Base-by-base conservation (phyloP, 768 basidiomycete species). In the Lentinula sp. region DNA sequence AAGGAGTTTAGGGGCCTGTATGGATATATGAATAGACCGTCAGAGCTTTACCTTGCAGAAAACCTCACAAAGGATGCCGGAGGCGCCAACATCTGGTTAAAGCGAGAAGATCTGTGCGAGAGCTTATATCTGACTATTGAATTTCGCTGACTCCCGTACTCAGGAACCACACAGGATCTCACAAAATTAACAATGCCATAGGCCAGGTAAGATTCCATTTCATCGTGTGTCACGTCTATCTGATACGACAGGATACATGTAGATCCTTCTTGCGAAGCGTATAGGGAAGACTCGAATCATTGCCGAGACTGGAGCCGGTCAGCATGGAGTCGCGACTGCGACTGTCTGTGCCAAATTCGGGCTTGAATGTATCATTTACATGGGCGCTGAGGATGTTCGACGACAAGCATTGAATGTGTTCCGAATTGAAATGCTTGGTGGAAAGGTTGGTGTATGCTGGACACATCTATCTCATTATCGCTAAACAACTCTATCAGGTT, bases 181-280 rank as follows among this genome's bases (percentile, higher is more conserved):
- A 99, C 75, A 99, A 98, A 74, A 98, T 99, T 70, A 98, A 98
- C 76, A 99, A 99, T 71, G 96, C 96, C 23, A 89, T 99, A 62
- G 97, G 97, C 39, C 95, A 96, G 81, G 89, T 86, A 67, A 63
- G 68, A 32, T 28, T 15, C 43, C n/a, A 52, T 51, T 23, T 35
- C 15, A 43, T 50, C n/a, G 18, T 11, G n/a, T 52, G 10, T 43
- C n/a, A 8, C 7, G 37, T 39, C 6, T 39, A 15, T 46, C 21
- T 37, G 13, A 9, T 49, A 23, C 63, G 15, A 59, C 42, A 46
- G 34, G 6, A 13, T 65, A 66, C 10, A 64, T 58, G n/a, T 70
- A 96, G 90, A 95, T 98, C 63, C 80, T 99, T 16, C 84, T 99
- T 31, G 97, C 97, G n/a, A 83, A 84, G 50, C 85, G 97, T 49